A percentile compares a stretch with the other conserved stretches of the same genome.
Conservation (phyloP, 495 filamentous ascomycete genomes). For the Parathielavia hyrcaniae region DNA sequence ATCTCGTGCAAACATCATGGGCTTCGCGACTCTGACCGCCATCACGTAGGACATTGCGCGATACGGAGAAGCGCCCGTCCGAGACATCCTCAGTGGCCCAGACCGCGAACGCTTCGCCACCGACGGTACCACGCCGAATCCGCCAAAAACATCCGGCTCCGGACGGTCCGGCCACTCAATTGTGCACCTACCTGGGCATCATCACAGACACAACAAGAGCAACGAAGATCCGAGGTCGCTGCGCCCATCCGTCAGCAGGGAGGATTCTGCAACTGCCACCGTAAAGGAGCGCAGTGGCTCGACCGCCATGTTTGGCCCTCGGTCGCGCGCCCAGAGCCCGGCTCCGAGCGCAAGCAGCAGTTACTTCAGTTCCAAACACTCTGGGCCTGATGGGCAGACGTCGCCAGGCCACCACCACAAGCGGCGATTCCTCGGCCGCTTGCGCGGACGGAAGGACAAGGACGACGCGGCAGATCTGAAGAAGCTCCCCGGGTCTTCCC, state of each 20-base stretch:
- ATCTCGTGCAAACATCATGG: background rate
- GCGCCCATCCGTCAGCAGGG: constrained; percentile 60
- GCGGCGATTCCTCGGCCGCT: constrained; percentile 58
- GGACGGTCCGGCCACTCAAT: constrained; percentile 48
- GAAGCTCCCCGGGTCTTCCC: constrained; percentile 51
- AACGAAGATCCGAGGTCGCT: constrained; percentile 64
- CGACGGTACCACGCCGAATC: constrained; percentile 37
- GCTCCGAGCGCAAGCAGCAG: constrained; percentile 62
- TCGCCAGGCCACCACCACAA: constrained; percentile 57
- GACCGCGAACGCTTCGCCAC: constrained; percentile 59
- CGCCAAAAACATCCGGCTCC: constrained; percentile 48
- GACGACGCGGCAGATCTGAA: constrained; percentile 47
- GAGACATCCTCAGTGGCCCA: constrained; percentile 61
- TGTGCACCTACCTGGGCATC: constrained; percentile 54
- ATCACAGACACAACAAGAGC: constrained; percentile 68
- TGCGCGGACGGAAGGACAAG: constrained; percentile 54
- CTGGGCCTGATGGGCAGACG: constrained; percentile 47
- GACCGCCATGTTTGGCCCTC: constrained; percentile 33
- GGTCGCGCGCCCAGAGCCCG: constrained; percentile 64
- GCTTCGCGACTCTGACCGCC: constrained; percentile 16
- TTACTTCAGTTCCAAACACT: constrained; percentile 40
- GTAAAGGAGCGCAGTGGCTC: constrained; percentile 45
- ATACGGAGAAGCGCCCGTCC: constrained; percentile 76
- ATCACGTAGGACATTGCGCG: constrained; percentile 63
- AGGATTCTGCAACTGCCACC: constrained; percentile 56